Evolutionary conservation across 1,284 basidiomycete species (phyloP).

Genomic region (Heterobasidion annosum): DNA sequence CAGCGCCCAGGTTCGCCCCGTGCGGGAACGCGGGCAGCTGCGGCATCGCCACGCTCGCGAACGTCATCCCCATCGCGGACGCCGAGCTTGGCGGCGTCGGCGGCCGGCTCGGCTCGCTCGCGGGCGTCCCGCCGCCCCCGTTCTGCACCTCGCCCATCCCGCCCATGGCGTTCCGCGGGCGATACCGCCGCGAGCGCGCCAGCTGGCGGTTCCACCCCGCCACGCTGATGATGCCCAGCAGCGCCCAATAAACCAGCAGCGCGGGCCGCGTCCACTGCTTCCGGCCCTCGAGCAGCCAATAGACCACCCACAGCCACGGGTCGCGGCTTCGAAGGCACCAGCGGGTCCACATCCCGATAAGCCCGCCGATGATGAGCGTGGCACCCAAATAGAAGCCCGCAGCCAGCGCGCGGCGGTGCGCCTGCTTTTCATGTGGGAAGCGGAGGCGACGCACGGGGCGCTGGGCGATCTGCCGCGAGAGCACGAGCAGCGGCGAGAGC

Average conservation of each 20-base stretch:
- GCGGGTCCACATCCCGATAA: constrained; percentile 89
- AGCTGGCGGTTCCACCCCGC: constrained; percentile 91
- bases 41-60: constrained; percentile 46
- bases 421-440: constrained; percentile 82
- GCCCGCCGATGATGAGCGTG: constrained; percentile 69
- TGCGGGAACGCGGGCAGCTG: constrained; percentile 34
- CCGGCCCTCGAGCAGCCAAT: constrained; percentile 69
- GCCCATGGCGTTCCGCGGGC: constrained; percentile 31
- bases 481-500: constrained; percentile 88
- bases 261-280: constrained; percentile 78
- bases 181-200: constrained; percentile 62
- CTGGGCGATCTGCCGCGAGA: constrained; percentile 90
- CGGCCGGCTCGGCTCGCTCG: constrained; percentile 17
- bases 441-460: constrained; percentile 84
- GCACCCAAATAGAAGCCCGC: constrained; percentile 81
- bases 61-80: constrained; percentile 31
- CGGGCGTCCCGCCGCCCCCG: constrained; percentile 5
- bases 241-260: constrained; percentile 81
- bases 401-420: constrained; percentile 80
- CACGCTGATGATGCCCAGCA: constrained; percentile 75
- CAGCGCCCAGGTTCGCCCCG: constrained; percentile 31
- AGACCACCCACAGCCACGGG: constrained; percentile 85
- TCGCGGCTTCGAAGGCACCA: constrained; percentile 83
- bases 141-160: constrained; percentile 7
- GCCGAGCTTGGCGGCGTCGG: constrained; percentile 15